Evolutionary conservation across 2,329 filamentous ascomycete species (phyloP), one percentile per base, ranked within the genome.

Genomic region (Neospermospora avenae): DNA sequence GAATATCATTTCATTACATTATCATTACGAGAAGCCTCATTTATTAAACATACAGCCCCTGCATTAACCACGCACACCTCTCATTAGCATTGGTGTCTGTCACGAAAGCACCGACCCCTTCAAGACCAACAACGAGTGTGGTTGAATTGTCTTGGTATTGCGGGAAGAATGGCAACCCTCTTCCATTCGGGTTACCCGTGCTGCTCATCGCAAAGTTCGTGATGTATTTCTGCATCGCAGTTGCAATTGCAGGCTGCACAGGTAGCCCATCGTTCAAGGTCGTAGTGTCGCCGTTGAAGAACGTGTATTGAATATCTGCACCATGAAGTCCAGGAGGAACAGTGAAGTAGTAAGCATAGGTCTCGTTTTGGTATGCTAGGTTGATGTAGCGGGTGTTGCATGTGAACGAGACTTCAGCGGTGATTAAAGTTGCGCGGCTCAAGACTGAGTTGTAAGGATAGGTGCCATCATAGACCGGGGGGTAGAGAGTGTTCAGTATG

Each of bases 351-450:
- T 84, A 84, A 3, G 75, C 73, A 70, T 79, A 80, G 0, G 78
- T 80, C 11, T 75, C 57, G 69, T 81, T 80, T 10, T 69, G 67
- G 69, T 73, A 78, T 8, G 77, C 81, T 2, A 71, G 71, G 60
- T 76, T 74, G 11, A 84, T 74, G 65, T 76, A 81, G 66, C 78
- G 74, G 7, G 80, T 78, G 65, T 81, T 81, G 75, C 82, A 84
- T 37, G 72, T 71, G 66, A 82, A 80, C 55, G 69, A 62, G 4
- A 69, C 59, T 57, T 84, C 82, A 11, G 74, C 69, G 37, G 75
- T 69, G n/a, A 79, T 70, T 1, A 78, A 72, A 13, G 72, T 69
- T 0, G 73, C 72, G 8, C 81, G 78, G 8, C 67, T 71, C 64
- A 77, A 76, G 42, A 80, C 67, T 42, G 74, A 75, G 1, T 66